These are phyloP conservation scores for Fusarium sterilihyphosum DNA, from an alignment of 2,329 filamentous ascomycete species.

Conservation along the genomic window DNA sequence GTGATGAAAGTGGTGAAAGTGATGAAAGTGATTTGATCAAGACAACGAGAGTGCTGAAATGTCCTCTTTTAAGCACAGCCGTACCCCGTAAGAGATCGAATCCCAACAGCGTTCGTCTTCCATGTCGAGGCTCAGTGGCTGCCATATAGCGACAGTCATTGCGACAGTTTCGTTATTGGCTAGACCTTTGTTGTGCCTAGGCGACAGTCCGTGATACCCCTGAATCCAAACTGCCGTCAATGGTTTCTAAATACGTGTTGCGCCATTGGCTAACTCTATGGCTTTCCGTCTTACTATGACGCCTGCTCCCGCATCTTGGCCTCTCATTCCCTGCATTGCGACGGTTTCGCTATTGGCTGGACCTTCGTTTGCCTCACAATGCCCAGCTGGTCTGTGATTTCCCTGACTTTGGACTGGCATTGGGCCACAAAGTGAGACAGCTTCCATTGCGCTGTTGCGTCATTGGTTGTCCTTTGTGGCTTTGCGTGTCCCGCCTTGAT, in stretches of 20 bases:
- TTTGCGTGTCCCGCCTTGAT: not conserved
- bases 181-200: not conserved
- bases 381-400: not conserved
- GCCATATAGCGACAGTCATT: not conserved
- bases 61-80: not conserved
- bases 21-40: rapidly evolving
- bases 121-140: not conserved
- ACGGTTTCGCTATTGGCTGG: not conserved
- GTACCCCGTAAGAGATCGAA: not conserved
- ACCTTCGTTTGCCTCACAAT: not conserved
- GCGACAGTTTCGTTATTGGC: not conserved
- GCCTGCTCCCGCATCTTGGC: rapidly evolving
- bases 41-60: not conserved
- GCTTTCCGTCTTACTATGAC: rapidly evolving
- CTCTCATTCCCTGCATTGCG: not conserved
- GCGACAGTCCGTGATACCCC: not conserved
- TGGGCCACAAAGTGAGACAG: not conserved
- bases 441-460: not conserved
- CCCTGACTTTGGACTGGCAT: not conserved
- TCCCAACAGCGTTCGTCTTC: rapidly evolving
- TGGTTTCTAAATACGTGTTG: not conserved
- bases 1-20: not conserved
- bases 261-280: not conserved
- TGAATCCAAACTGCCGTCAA: rapidly evolving
- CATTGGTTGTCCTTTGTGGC: not conserved